Evolutionary conservation across 1,284 basidiomycete species (phyloP), one percentile per base, ranked within the genome.

Genomic region (Sanghuangporus weigelae): DNA sequence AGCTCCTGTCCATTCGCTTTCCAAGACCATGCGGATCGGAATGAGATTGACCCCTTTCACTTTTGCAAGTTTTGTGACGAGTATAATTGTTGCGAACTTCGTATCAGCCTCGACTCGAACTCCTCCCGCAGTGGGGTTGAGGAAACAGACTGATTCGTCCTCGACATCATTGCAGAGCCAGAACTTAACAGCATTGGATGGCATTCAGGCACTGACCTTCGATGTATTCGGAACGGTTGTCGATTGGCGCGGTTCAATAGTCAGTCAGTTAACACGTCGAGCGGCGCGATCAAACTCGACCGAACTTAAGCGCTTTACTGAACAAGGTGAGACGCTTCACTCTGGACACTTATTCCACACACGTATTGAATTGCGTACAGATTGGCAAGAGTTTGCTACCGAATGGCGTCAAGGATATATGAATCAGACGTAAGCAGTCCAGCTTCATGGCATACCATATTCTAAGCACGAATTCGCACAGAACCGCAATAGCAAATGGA

Each of bases 161-260:
- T 31, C 26, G 26, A 0, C 26, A 31, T 31, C 26, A 3, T 31
- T 31, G 5, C 26, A 31, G 26, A 31, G 26, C 26, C 26, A 31
- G 26, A 31, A 31, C 26, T 31, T 31, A 3, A 35, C 14, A 16
- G 7, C 49, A 7, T 40, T 61, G 12, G 26, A 54, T 2, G 75
- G 73, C 38, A 74, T 88, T 14, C 79, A 85, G 59, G 85, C 79
- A 0, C 77, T 84, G 48, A 62, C 86, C 2, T 88, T 89, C 67
- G 87, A 89, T 64, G 81, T 84, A 7, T 84, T 87, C 62, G 86
- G 86, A 8, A 89, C 86, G 0, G 80, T 82, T 3, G 83, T 86
- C 12, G 82, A 87, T 67, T 88, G 85, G 85, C 76, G 78, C 59
- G 74, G 74, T 6, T 79, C 80, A 26, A 78, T 87, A 14, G 73